A percentile compares a stretch with the other conserved stretches of the same genome.
These are phyloP conservation scores for Ceratobasidium theobromae DNA, from an alignment of 1,284 basidiomycete genomes.

Conservation along the genomic window DNA sequence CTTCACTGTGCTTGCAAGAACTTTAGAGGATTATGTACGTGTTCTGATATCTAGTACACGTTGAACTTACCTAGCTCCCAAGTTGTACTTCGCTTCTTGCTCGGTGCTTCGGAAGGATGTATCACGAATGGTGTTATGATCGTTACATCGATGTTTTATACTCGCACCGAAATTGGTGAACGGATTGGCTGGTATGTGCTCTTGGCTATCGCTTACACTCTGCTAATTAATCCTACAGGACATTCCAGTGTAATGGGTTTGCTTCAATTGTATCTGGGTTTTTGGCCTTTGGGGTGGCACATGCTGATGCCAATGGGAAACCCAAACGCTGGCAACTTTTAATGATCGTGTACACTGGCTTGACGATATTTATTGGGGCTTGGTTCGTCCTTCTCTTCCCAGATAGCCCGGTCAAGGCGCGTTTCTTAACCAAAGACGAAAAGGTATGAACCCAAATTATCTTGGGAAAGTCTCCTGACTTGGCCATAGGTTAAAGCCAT, in stretches of 20 bases:
- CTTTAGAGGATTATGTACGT: constrained; percentile 39
- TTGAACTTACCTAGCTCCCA: constrained; percentile 30
- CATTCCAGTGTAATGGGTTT: constrained; percentile 42
- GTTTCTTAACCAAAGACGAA: constrained; percentile 42
- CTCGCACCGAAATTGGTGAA: constrained; percentile 42
- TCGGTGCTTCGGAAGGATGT: constrained; percentile 43
- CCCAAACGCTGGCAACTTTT: constrained; percentile 41
- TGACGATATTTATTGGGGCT: constrained; percentile 37
- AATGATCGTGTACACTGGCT: constrained; percentile 41
- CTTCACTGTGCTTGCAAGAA: constrained; percentile 37
- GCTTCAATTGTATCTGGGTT: constrained; percentile 42
- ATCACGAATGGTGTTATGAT: constrained; percentile 42
- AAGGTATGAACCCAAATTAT: constrained; percentile 32
- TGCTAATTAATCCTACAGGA: constrained; percentile 6
- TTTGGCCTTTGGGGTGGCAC: constrained; percentile 42
- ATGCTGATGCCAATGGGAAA: constrained; percentile 36
- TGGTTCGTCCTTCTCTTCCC: constrained; percentile 38
- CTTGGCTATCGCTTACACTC: neutral
- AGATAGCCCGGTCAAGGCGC: constrained; percentile 39
- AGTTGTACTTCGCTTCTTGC: constrained; percentile 43
- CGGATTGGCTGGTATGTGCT: constrained; percentile 41
- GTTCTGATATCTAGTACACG: neutral
- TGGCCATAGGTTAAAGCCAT: constrained; percentile 37
- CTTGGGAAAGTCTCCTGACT: neutral
- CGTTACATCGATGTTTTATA: constrained; percentile 42